These are phyloP conservation scores for Lanmaoa rubissima DNA, from an alignment of 768 basidiomycete genomes.

Conservation along the genomic window DNA sequence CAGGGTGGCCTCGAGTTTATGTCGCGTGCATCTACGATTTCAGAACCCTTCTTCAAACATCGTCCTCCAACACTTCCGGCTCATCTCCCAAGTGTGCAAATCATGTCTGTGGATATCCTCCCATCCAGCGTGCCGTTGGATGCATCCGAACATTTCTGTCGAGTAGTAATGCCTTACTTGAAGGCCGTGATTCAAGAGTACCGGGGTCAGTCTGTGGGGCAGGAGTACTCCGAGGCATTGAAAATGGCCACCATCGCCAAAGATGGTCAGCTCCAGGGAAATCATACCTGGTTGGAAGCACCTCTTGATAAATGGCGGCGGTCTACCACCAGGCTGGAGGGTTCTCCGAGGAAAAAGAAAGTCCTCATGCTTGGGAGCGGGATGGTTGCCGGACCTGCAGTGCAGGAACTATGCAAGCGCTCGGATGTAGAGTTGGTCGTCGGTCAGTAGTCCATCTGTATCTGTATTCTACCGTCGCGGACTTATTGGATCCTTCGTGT, in stretches of 20 bases:
- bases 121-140: constrained; percentile 83
- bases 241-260: constrained; percentile 69
- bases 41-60: constrained; percentile 64
- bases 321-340: constrained; percentile 4
- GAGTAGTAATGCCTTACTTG: constrained; percentile 66
- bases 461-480: constrained; percentile 4
- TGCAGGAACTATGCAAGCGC: constrained; percentile 65
- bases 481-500: constrained; percentile 18
- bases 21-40: constrained; percentile 71
- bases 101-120: constrained; percentile 91
- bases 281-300: constrained; percentile 58
- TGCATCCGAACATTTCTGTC: constrained; percentile 75
- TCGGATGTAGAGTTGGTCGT: constrained; percentile 68
- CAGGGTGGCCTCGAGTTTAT: constrained; percentile 88
- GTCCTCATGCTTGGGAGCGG: constrained; percentile 87
- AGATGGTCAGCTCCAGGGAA: constrained; percentile 50
- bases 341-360: constrained; percentile 47
- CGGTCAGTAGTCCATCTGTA: constrained; percentile 49
- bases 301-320: constrained; percentile 46
- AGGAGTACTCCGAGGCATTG: constrained; percentile 43
- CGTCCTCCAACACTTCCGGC: constrained; percentile 41
- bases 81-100: constrained; percentile 57
- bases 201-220: constrained; percentile 25
- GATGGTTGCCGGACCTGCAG: constrained; percentile 92
- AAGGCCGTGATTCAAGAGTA: constrained; percentile 49